phyloP scores from a whole-genome alignment of 140 eudicot genomes.

The Erigeron philadelphicus region DNA sequence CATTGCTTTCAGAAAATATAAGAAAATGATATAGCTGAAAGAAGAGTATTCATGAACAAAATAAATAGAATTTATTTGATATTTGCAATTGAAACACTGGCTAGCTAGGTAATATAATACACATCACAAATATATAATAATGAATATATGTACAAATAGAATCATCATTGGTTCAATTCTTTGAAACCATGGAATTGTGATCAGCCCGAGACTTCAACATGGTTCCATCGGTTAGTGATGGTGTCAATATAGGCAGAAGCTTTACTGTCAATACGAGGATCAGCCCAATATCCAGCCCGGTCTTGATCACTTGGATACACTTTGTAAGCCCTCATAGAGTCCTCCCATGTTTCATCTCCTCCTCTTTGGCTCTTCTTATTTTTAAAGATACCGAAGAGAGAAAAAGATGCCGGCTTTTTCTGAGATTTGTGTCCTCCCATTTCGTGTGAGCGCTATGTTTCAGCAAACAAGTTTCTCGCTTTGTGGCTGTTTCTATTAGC shows the following conservation, averaged over 20 bases:
- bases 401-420: slow-evolving; percentile 32
- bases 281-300: slow-evolving; percentile 39
- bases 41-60: neutral
- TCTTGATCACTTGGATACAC: slow-evolving; percentile 46
- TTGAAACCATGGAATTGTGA: neutral
- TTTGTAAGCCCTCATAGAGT: slow-evolving; percentile 42
- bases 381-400: slow-evolving; percentile 28
- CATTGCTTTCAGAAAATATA: neutral
- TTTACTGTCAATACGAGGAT: slow-evolving; percentile 42
- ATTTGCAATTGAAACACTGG: slow-evolving; percentile 20
- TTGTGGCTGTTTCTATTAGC: slow-evolving; percentile 6
- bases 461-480: slow-evolving; percentile 1
- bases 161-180: neutral
- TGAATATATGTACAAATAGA: slow-evolving; percentile 22
- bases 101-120: slow-evolving; percentile 22
- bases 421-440: slow-evolving; percentile 40
- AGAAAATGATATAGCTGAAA: neutral
- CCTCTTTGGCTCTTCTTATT: slow-evolving; percentile 28
- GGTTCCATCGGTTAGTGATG: slow-evolving; percentile 36
- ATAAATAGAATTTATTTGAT: slow-evolving; percentile 23
- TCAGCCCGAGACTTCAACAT: slow-evolving; percentile 33
- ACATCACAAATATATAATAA: slow-evolving; percentile 15
- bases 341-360: slow-evolving; percentile 29
- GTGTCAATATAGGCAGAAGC: slow-evolving; percentile 35
- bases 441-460: neutral